phyloP scores from a whole-genome alignment of 306 rosid genomes.

The Prinsepia uniflora region DNA sequence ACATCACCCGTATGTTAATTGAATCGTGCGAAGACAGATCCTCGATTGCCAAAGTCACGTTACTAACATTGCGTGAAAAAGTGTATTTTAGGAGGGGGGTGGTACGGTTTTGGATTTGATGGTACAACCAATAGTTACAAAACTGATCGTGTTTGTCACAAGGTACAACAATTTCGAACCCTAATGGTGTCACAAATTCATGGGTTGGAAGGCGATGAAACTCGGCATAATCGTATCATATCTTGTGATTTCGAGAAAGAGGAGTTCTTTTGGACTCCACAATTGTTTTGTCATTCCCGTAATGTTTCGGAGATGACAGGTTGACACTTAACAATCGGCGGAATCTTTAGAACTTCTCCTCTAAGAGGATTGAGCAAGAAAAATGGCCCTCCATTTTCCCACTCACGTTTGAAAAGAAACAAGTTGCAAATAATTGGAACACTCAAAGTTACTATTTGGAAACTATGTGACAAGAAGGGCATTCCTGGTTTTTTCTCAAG shows the following conservation, averaged over 20 bases:
- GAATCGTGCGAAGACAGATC: neutral
- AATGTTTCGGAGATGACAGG: too few species aligned
- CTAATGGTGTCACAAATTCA: neutral
- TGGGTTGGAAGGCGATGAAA: neutral
- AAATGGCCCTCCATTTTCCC: too few species aligned
- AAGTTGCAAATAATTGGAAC: too few species aligned
- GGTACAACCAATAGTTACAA: neutral
- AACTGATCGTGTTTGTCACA: neutral
- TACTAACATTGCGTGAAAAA: neutral
- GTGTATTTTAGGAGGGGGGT: neutral
- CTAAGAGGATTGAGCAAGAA: too few species aligned
- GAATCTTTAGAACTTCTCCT: too few species aligned
- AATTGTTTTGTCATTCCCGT: too few species aligned
- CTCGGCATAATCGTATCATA: neutral
- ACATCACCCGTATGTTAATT: neutral
- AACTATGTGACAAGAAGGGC: neutral
- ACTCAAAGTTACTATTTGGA: too few species aligned
- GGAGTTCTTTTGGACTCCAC: neutral
- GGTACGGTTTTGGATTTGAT: conserved; percentile 6
- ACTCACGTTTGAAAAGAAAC: too few species aligned
- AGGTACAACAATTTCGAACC: neutral
- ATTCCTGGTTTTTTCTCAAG: neutral
- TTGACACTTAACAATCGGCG: too few species aligned
- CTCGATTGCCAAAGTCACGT: neutral
- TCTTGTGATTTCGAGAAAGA: neutral